Evolutionary conservation across 208 protist species (phyloP).

Genomic region (Crithidia mellificae): DNA sequence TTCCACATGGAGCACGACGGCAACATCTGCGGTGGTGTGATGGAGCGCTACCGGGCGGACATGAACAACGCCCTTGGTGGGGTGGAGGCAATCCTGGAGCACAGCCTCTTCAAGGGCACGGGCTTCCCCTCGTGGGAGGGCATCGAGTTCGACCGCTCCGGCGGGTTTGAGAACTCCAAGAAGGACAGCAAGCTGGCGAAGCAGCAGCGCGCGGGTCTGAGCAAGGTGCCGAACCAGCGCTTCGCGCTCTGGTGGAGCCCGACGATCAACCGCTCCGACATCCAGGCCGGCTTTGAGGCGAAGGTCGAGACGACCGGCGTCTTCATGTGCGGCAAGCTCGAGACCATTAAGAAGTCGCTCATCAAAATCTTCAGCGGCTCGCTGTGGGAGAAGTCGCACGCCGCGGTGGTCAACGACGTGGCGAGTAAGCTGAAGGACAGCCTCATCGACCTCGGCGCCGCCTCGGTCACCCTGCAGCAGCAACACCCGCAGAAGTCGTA

Average conservation of each 20-base stretch:
- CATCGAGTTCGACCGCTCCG: constrained; percentile 99
- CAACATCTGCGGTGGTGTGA: constrained; percentile 98
- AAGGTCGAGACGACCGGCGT: constrained; percentile 99
- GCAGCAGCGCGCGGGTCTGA: constrained; percentile 99
- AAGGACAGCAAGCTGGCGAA: constrained; percentile 99
- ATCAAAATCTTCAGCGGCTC: constrained; percentile 99
- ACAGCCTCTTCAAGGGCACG: constrained; percentile 99
- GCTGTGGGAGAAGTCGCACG: constrained; percentile 99
- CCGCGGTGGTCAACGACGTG: constrained; percentile 99
- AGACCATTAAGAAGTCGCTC: constrained; percentile 99
- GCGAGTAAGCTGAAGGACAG: constrained; percentile 97
- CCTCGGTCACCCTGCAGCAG: constrained; percentile 98
- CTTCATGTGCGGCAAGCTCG: constrained; percentile 99
- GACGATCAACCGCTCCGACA: constrained; percentile 99
- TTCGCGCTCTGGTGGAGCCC: constrained; percentile 99
- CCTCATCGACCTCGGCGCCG: constrained; percentile 99
- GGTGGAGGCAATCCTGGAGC: constrained; percentile 99
- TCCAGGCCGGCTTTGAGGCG: constrained; percentile 99
- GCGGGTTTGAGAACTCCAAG: constrained; percentile 99
- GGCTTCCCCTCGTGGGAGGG: constrained; percentile 99
- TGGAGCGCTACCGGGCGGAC: constrained; percentile 99
- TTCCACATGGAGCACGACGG: constrained; percentile 99
- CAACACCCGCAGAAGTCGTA: constrained; percentile 93
- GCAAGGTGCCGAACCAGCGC: constrained; percentile 99
- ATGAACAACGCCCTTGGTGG: constrained; percentile 99